These are phyloP conservation scores for Microsporum ferrugineum DNA, from an alignment of 2,329 filamentous ascomycete genomes.

Conservation along the genomic window DNA sequence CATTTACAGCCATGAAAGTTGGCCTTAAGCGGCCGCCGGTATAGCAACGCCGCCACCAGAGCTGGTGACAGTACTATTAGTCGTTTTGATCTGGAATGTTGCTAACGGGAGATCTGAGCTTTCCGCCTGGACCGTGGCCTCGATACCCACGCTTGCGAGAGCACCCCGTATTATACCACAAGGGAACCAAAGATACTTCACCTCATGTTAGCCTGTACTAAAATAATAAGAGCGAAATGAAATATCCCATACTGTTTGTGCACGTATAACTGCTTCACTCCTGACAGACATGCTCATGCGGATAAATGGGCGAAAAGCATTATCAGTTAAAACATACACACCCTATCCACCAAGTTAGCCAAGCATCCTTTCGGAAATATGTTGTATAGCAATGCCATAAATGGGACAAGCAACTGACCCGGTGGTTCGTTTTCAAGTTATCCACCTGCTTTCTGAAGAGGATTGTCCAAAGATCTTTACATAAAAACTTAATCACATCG, in stretches of 20 bases:
- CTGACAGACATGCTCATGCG: conserved; percentile 77
- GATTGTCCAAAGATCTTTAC: conserved; percentile 94
- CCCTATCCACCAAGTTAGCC: conserved; percentile 42
- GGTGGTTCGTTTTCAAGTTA: conserved; percentile 95
- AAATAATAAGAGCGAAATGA: background rate
- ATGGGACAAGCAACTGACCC: conserved; percentile 41
- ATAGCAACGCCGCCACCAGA: background rate
- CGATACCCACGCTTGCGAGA: conserved; percentile 82
- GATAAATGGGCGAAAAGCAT: conserved; percentile 74
- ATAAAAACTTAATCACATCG: conserved; percentile 95
- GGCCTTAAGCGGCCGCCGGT: background rate
- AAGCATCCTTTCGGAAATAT: background rate
- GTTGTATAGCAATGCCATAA: conserved; percentile 4
- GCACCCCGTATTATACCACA: conserved; percentile 86
- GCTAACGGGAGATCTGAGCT: conserved; percentile 74
- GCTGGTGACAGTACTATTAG: background rate
- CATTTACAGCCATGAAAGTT: background rate
- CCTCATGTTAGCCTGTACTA: background rate
- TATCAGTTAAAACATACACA: conserved; percentile 92
- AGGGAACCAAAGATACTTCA: conserved; percentile 84
- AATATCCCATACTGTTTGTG: conserved; percentile 57
- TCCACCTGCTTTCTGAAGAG: conserved; percentile 96
- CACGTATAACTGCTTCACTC: conserved; percentile 59
- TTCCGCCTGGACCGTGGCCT: conserved; percentile 83
- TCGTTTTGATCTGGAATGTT: conserved; percentile 89